Evolutionary conservation across 129 eudicot genomes (phyloP), one percentile per base, ranked within the genome.

Genomic region (Tanacetum coccineum): DNA sequence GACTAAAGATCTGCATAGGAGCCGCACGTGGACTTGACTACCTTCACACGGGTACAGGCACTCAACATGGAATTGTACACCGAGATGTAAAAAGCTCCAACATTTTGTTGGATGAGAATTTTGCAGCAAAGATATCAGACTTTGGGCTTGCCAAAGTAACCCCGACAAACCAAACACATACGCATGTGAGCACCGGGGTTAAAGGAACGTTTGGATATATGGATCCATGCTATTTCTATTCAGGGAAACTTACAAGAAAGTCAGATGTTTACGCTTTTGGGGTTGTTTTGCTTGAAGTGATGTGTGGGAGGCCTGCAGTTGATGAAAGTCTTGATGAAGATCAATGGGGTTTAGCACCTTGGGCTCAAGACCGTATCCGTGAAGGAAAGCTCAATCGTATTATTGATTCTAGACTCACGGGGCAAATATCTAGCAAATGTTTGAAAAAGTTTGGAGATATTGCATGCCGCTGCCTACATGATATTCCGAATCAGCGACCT

Each of bases 261-360:
- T 60, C 78, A 3, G 78, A 78, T 54, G 77, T 12, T n/a, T 78
- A 72, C 26, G 58, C 82, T 12, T 72, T 79, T 53, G 83, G 83
- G 10, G 83, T 79, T 46, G 63, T 79, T 12, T 48, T 79, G 51
- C 60, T 79, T 58, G 82, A 73, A 62, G 82, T n/a, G 4, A 73
- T n/a, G 28, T 68, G 79, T 28, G 85, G 82, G 21, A 77, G 70
- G 70, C 70, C 76, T 20, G 77, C 82, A 14, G 74, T 81, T 47
- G 79, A 81, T 67, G 13, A 50, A 48, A 72, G 28, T 11, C 56
- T 76, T 32, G 68, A 28, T 19, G 81, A 62, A 62, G 79, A 76
- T 1, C 65, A 76, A 52, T 42, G 50, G 60, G 22, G 72, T 57
- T 79, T 81, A 19, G 60, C 71, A 36, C 22, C 21, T 1, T 80